A percentile compares a stretch with the other conserved stretches of the same genome.
Conservation (phyloP, 345 rosid species). For the Gossypium herbaceum region DNA sequence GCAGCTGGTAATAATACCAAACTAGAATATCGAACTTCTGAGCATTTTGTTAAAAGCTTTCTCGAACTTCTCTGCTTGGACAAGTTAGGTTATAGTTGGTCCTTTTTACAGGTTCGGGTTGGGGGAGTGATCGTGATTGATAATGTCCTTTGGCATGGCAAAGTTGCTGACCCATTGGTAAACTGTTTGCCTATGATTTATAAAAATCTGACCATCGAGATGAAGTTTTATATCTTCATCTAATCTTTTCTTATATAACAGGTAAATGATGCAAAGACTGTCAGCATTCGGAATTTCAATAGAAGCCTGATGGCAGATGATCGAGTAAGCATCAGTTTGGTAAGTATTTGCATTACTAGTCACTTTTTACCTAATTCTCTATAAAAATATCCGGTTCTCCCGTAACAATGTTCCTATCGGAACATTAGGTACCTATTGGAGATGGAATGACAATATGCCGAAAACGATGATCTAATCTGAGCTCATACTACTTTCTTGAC, state of each 20-base stretch:
- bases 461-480: conserved; percentile 41
- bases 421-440: conserved; percentile 75
- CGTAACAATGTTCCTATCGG: neutral
- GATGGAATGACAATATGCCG: conserved; percentile 89
- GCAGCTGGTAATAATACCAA: conserved; percentile 59
- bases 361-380: neutral
- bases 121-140: conserved; percentile 85
- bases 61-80: neutral
- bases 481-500: neutral
- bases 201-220: conserved; percentile 1
- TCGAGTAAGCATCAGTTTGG: conserved; percentile 84
- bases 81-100: neutral
- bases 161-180: conserved; percentile 83
- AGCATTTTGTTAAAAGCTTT: conserved; percentile 2
- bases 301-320: conserved; percentile 55
- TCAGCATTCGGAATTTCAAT: conserved; percentile 76
- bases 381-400: neutral
- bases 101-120: conserved; percentile 51
- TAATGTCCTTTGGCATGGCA: conserved; percentile 96
- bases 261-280: conserved; percentile 75
- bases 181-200: neutral
- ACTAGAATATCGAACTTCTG: conserved; percentile 1
- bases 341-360: conserved; percentile 24
- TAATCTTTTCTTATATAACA: conserved; percentile 23
- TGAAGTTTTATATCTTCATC: neutral